Conservation (phyloP, 371 early-diverging fungal species). For the Choanephora cucurbitarum region DNA sequence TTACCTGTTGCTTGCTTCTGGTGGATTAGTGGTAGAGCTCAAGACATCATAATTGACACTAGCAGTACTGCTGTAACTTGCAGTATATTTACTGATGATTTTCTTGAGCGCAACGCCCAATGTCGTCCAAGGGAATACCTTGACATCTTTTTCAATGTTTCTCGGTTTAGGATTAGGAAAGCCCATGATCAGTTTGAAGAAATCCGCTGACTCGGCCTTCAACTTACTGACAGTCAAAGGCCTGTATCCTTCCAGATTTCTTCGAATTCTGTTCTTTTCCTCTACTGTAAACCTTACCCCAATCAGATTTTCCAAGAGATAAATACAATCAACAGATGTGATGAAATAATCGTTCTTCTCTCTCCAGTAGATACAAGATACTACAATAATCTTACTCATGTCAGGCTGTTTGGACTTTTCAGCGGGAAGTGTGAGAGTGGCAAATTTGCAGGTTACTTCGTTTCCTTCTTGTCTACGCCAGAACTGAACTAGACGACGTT, state of each 20-base stretch:
- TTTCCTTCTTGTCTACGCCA: constrained; percentile 59
- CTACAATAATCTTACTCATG: constrained; percentile 46
- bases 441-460: constrained; percentile 66
- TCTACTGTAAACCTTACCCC: constrained; percentile 75
- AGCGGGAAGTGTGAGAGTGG: constrained; percentile 48
- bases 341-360: constrained; percentile 71
- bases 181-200: constrained; percentile 81
- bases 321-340: constrained; percentile 81
- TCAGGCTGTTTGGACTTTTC: constrained; percentile 45
- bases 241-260: constrained; percentile 82
- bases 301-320: constrained; percentile 71
- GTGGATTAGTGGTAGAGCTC: not conserved
- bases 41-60: constrained; percentile 27
- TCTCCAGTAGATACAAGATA: constrained; percentile 84
- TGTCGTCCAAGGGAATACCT: constrained; percentile 77
- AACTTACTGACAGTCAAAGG: constrained; percentile 78
- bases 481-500: constrained; percentile 77
- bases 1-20: no score
- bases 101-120: constrained; percentile 70
- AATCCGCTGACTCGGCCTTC: constrained; percentile 67
- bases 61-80: constrained; percentile 48
- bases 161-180: constrained; percentile 82
- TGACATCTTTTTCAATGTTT: constrained; percentile 87
- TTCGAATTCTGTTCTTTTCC: constrained; percentile 83
- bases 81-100: constrained; percentile 72